Percentiles rank a stretch among this genome's conserved stretches.
Conservation (phyloP, 2,329 filamentous ascomycete species). For the Calonectria pseudoturangicola region DNA sequence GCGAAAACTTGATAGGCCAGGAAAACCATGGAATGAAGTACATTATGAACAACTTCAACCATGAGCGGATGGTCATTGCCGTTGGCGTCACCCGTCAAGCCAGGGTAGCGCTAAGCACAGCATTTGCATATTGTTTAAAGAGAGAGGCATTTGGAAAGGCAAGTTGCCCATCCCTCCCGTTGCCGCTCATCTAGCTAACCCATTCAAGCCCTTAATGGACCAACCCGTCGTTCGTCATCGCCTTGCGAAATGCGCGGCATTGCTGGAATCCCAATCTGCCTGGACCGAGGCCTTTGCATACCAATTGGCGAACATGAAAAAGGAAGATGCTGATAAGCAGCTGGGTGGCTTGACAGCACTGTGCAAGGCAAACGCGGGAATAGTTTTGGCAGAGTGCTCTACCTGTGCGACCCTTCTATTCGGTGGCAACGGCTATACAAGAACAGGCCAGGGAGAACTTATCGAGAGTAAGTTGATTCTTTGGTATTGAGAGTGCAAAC, state of each 20-base stretch:
- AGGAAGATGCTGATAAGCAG: slow-evolving; percentile 76
- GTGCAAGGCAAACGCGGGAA: slow-evolving; percentile 82
- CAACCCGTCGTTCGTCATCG: slow-evolving; percentile 84
- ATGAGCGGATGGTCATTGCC: slow-evolving; percentile 81
- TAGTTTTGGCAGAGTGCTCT: slow-evolving; percentile 83
- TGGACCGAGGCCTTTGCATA: slow-evolving; percentile 84
- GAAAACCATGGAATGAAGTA: slow-evolving; percentile 85
- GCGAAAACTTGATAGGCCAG: slow-evolving; percentile 80
- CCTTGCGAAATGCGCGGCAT: slow-evolving; percentile 81
- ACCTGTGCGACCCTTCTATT: slow-evolving; percentile 82
- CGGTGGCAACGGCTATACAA: slow-evolving; percentile 84
- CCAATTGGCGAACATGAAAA: slow-evolving; percentile 78
- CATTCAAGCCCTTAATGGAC: slow-evolving; percentile 74
- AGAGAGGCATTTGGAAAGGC: slow-evolving; percentile 62
- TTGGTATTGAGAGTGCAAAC: slow-evolving; percentile 1
- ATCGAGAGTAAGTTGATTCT: slow-evolving; percentile 75
- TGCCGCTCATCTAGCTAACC: slow-evolving; percentile 30
- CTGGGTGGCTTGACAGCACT: slow-evolving; percentile 83
- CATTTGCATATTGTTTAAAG: slow-evolving; percentile 62
- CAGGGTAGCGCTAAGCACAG: slow-evolving; percentile 60
- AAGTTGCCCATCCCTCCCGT: neutral
- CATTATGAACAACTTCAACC: slow-evolving; percentile 88
- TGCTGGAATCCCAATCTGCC: slow-evolving; percentile 81
- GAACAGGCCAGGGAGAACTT: slow-evolving; percentile 81
- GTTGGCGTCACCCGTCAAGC: slow-evolving; percentile 78